Evolutionary conservation across 2,329 filamentous ascomycete species (phyloP).

Genomic region (Clathrospora elynae): DNA sequence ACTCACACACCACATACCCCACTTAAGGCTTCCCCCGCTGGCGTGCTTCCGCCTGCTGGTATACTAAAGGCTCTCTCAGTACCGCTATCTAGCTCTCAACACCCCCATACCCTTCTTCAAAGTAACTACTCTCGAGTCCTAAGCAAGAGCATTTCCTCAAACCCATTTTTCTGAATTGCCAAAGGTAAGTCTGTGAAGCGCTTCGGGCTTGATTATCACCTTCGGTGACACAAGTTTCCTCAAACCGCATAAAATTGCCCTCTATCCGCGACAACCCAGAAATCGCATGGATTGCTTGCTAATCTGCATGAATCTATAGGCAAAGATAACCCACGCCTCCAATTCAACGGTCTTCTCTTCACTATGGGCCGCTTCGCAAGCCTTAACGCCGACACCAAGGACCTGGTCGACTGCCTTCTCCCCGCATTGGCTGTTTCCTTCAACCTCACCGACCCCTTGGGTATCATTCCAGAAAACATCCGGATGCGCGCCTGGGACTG

Average conservation of each 20-base stretch:
- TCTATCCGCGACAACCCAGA: too few species aligned
- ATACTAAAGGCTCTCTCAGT: neutral
- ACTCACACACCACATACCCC: neutral
- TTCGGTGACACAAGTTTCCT: too few species aligned
- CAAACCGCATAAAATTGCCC: too few species aligned
- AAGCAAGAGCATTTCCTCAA: too few species aligned
- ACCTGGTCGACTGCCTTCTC: conserved; percentile 39
- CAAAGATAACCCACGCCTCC: neutral
- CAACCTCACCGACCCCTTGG: conserved; percentile 24
- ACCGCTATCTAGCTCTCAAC: neutral
- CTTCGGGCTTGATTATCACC: too few species aligned
- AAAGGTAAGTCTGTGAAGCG: too few species aligned
- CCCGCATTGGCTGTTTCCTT: conserved; percentile 38
- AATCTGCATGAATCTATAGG: neutral
- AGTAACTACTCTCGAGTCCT: neutral
- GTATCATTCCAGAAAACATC: conserved; percentile 44
- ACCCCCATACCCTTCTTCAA: neutral
- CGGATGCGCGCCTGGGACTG: conserved; percentile 47
- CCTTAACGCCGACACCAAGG: conserved; percentile 42
- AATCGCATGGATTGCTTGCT: neutral
- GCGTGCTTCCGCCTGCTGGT: neutral
- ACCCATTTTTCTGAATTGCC: too few species aligned
- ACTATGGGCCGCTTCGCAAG: conserved; percentile 41
- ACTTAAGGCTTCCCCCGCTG: neutral
- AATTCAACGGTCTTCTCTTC: neutral